Evolutionary conservation across 192 early-diverging fungal genomes (phyloP).

Genomic region (Entomortierella lignicola): DNA sequence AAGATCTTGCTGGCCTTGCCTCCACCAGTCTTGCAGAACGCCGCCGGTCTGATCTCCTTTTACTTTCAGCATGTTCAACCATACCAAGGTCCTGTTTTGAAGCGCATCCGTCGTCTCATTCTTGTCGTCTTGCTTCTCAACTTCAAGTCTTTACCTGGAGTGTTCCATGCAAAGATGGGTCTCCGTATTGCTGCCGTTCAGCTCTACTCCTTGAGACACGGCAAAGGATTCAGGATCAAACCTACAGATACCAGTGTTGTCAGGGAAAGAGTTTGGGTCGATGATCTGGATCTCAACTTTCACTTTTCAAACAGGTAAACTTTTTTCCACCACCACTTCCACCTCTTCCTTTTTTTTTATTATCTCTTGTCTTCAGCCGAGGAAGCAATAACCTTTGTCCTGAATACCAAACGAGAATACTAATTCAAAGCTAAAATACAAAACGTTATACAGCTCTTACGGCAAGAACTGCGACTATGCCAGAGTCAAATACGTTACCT

Average conservation of each 20-base stretch:
- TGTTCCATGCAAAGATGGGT: slow-evolving; percentile 50
- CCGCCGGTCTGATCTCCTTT: slow-evolving; percentile 47
- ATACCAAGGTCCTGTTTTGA: slow-evolving; percentile 17
- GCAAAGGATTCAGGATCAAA: slow-evolving; percentile 39
- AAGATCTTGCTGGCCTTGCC: slow-evolving; percentile 39
- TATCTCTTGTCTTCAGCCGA: too few relatives aligned
- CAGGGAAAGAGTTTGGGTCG: slow-evolving; percentile 41
- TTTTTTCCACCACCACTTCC: not conserved
- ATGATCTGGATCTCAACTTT: slow-evolving; percentile 50
- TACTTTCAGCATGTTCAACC: slow-evolving; percentile 50
- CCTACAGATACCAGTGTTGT: slow-evolving; percentile 41
- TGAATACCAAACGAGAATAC: too few relatives aligned
- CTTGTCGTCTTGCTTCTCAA: slow-evolving; percentile 36
- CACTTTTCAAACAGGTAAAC: slow-evolving; percentile 53
- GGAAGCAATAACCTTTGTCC: too few relatives aligned
- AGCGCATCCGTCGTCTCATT: slow-evolving; percentile 37
- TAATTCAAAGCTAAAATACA: too few relatives aligned
- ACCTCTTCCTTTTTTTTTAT: not conserved
- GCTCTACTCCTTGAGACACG: slow-evolving; percentile 36
- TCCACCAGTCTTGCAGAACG: slow-evolving; percentile 32
- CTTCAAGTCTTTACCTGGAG: slow-evolving; percentile 45
- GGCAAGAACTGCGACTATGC: slow-evolving; percentile 53
- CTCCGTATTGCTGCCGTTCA: slow-evolving; percentile 37
- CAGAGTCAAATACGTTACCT: slow-evolving; percentile 52
- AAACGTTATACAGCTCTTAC: slow-evolving; percentile 23